phyloP scores from a whole-genome alignment of 129 eudicot genomes.

The Chrysanthemum seticuspe region DNA sequence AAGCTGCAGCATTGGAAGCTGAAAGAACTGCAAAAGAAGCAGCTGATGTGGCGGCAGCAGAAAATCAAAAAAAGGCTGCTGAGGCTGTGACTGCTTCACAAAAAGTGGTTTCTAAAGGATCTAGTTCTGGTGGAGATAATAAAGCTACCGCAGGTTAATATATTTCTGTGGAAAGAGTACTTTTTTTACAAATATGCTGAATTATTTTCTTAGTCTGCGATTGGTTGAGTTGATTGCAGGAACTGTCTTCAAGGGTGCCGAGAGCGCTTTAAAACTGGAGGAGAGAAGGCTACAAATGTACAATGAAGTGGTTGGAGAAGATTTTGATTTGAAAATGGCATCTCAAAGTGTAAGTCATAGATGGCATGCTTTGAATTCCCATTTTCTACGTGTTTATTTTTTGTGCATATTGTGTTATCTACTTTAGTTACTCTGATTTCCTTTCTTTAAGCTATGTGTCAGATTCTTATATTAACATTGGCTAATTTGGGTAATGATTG shows the following conservation, averaged over 20 bases:
- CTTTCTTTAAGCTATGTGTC: constrained; percentile 1
- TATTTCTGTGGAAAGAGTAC: neutral
- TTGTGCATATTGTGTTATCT: neutral
- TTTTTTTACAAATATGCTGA: neutral
- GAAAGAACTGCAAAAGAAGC: constrained; percentile 82
- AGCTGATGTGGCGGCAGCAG: constrained; percentile 44
- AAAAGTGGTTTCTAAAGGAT: constrained; percentile 28
- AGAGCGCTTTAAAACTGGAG: constrained; percentile 76
- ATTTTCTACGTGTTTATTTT: neutral
- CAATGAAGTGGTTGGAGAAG: constrained; percentile 48
- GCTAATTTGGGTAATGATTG: neutral
- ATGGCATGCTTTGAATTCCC: constrained; percentile 23
- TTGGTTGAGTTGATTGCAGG: constrained; percentile 46
- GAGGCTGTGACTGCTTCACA: constrained; percentile 39
- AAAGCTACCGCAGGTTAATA: constrained; percentile 43
- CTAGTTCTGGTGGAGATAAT: constrained; percentile 37
- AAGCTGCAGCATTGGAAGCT: constrained; percentile 62
- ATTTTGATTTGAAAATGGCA: constrained; percentile 39
- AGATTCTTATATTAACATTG: constrained; percentile 5
- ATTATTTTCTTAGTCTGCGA: neutral
- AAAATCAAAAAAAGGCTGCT: constrained; percentile 33
- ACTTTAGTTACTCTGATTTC: neutral
- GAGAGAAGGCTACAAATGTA: constrained; percentile 59
- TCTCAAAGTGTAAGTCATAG: constrained; percentile 46
- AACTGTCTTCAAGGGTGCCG: constrained; percentile 57